Base-by-base conservation (phyloP, 2,329 filamentous ascomycete species). In the Ophiosphaerella korrae region DNA sequence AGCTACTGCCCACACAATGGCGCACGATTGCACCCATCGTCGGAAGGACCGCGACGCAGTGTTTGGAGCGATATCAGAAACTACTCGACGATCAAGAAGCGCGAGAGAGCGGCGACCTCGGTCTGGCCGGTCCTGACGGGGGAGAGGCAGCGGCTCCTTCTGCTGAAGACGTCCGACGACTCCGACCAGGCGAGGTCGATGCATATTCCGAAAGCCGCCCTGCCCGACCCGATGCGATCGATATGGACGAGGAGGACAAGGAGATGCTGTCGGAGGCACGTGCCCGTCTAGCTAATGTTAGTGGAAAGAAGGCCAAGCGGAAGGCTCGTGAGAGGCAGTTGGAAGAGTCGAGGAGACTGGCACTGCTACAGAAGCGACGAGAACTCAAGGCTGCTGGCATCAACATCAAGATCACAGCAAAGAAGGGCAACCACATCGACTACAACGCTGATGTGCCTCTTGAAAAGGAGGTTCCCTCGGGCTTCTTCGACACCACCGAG, bases 381-480 rank as follows among this genome's bases (percentile, higher is more conserved):
- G 94, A 99, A 77, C 84, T 99, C 60, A 99, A 99, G 78, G 95
- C 92, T 71, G 92, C 94, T 1, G 94, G 94, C 41, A 97, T 99
- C 77, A 99, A 99, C 74, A 92, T 97, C 78, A 99, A 97, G 76
- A 87, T 97, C 50, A 86, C 87, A 2, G 94, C 89, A 12, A 86
- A 89, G 53, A 97, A 97, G 79, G 87, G 91, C 79, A 94, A 94
- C 0, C 88, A 97, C 78, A 99, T 99, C 91, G 94, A 99, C 75
- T 99, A 99, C 80, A 99, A 99, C 75, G 94, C 94, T 64, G 94
- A 99, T 65, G 96, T 99, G 59, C 94, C 94, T 0, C 97, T 99
- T 60, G 94, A 99, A 74, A 97, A 94, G 75, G 89, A 90, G 58
- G 88, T 94, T 0, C 88, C 89, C 0, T 79, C 87, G 18, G 94